Percentiles rank a stretch among this genome's conserved stretches.
Conservation (phyloP, 176 grass and related monocot genomes). For the Poa pratensis region DNA sequence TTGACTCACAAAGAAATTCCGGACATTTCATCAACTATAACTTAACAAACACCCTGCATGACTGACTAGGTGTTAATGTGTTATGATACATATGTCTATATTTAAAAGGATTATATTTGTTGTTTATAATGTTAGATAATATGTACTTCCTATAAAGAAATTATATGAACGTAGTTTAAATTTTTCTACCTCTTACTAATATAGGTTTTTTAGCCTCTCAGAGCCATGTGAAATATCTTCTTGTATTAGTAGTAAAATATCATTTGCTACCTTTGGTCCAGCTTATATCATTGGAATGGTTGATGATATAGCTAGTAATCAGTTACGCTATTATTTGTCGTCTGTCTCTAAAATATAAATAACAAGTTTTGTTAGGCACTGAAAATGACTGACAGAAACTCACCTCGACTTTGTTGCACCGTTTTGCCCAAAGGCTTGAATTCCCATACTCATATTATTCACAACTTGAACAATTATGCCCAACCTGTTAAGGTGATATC, state of each 20-base stretch:
- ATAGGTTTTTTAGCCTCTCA: neutral
- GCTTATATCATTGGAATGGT: neutral
- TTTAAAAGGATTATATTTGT: neutral
- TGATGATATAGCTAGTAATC: conserved; percentile 4
- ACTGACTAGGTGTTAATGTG: neutral
- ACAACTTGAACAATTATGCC: conserved; percentile 72
- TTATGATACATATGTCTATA: neutral
- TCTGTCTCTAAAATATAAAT: neutral
- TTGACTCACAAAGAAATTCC: neutral
- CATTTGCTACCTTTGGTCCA: neutral
- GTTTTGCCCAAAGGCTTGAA: conserved; percentile 70
- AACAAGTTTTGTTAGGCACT: conserved; percentile 23
- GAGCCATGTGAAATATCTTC: neutral
- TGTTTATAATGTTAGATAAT: neutral
- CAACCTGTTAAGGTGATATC: conserved; percentile 87
- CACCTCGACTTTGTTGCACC: conserved; percentile 51
- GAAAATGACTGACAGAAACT: conserved; percentile 31
- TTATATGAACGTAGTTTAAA: neutral
- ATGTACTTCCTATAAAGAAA: neutral
- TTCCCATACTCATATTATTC: conserved; percentile 54
- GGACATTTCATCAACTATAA: conserved; percentile 1
- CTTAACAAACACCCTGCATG: neutral
- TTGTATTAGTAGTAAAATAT: neutral
- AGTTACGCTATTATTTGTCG: neutral
- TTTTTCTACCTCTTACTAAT: neutral